Base-by-base conservation (phyloP, 1,139 yeast species). In the Magnusiomyces suaveolens region DNA sequence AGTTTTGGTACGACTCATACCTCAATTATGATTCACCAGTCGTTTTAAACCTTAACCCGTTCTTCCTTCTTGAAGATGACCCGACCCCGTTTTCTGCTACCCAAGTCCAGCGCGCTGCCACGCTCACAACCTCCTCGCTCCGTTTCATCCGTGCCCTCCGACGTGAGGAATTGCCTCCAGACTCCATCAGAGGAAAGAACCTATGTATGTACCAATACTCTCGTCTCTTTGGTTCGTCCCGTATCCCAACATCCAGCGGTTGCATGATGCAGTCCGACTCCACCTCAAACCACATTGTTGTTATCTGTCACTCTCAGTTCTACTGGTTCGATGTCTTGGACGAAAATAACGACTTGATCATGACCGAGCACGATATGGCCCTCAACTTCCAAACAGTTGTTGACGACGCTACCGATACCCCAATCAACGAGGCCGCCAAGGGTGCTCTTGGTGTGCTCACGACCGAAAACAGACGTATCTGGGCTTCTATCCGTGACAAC, bases 281-380 rank as follows among this genome's bases (percentile, higher is more conserved):
- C 20, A 74, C 81, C 16, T 82, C 94, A 1, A 84, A 82, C 63
- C 96, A 88, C 67, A 81, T 88, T 54, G 85, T 87, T 36, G 90
- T 88, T n/a, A 73, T 87, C 67, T 83, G 89, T 60, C 83, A 85
- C 65, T 86, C 95, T 3, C 96, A 88, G 69, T 85, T 87, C 69
- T 88, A 88, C 71, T 88, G 96, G 96, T 88, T 88, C 68, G 95
- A 88, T 67, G 96, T 88, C 1, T 74, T 88, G 64, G 95, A 87
- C 68, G 76, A 76, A 54, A 73, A 82, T 58, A 80, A 85, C 66
- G 83, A 85, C 64, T 73, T 88, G 60, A 76, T 86, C 53, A 72
- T 87, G 64, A 76, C 83, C 1, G 94, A 87, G 65, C 81, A 79
- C 56, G 95, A 87, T 67, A 76, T 88, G 63, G 83, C 81, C 59